Evolutionary conservation across 169 alveolate genomes (phyloP).

Genomic region (Theileria equi): DNA sequence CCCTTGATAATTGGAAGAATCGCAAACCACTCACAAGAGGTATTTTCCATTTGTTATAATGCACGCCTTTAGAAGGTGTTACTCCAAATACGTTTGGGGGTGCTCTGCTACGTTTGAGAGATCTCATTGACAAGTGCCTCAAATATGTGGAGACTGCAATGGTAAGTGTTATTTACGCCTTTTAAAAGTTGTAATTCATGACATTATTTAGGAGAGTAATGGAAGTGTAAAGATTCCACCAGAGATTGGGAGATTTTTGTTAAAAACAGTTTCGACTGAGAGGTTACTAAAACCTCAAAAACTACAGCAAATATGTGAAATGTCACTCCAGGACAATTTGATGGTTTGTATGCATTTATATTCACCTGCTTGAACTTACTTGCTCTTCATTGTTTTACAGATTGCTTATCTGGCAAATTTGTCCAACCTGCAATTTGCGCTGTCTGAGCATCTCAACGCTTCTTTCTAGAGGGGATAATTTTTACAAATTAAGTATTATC

Average conservation of each 20-base stretch:
- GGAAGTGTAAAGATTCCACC: constrained; percentile 65
- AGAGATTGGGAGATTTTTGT: constrained; percentile 79
- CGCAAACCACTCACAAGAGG: constrained; percentile 40
- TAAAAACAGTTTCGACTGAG: constrained; percentile 73
- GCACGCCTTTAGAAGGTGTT: not conserved
- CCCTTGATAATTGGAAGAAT: constrained; percentile 51
- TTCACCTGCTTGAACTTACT: not conserved
- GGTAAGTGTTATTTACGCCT: constrained; percentile 64
- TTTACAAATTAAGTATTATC: not conserved
- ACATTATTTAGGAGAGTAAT: constrained; percentile 20
- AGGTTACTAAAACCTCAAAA: constrained; percentile 66
- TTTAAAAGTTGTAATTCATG: constrained; percentile 27
- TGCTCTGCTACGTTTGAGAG: constrained; percentile 31
- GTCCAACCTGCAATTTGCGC: constrained; percentile 80
- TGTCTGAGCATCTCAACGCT: constrained; percentile 82
- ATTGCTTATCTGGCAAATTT: constrained; percentile 71
- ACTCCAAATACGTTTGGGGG: constrained; percentile 34
- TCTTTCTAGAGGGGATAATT: constrained; percentile 57
- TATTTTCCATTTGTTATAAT: not conserved
- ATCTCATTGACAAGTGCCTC: constrained; percentile 43
- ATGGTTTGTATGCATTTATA: constrained; percentile 57
- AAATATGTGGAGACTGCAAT: constrained; percentile 46
- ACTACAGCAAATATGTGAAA: constrained; percentile 79
- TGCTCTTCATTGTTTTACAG: constrained; percentile 10
- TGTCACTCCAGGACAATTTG: constrained; percentile 81